phyloP scores from a whole-genome alignment of 768 basidiomycete species.

The Boletus eberwhitei region DNA sequence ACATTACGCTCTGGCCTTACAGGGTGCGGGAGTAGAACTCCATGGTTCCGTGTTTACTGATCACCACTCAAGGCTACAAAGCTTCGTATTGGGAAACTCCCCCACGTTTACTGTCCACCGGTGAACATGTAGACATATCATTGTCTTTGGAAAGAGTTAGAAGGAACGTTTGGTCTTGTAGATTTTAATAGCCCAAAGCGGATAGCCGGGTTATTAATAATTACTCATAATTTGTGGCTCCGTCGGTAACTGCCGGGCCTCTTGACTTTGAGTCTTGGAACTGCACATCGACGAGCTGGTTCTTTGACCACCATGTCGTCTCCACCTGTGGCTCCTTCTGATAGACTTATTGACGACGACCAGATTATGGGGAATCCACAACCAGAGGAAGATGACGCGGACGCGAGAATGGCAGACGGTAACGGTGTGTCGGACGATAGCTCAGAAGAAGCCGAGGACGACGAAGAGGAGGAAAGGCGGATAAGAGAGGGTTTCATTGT shows the following conservation, averaged over 20 bases:
- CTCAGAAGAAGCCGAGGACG: slow-evolving; percentile 87
- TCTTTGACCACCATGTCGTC: slow-evolving; percentile 52
- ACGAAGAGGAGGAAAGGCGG: slow-evolving; percentile 79
- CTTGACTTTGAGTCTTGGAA: slow-evolving; percentile 1
- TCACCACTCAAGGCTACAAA: not conserved
- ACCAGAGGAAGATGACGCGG: slow-evolving; percentile 54
- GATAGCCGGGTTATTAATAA: not conserved
- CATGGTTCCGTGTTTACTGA: not conserved
- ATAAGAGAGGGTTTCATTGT: slow-evolving; percentile 92
- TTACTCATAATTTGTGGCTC: slow-evolving; percentile 21
- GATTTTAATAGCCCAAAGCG: not conserved
- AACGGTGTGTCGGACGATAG: slow-evolving; percentile 64
- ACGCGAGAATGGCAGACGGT: slow-evolving; percentile 48
- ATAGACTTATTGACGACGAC: slow-evolving; percentile 41
- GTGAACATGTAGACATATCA: not conserved
- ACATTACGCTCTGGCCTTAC: slow-evolving; percentile 2
- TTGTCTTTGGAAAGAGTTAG: too few relatives aligned
- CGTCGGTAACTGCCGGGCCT: slow-evolving; percentile 24
- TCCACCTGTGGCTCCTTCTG: slow-evolving; percentile 38
- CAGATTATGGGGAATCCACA: slow-evolving; percentile 57
- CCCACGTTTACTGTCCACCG: not conserved
- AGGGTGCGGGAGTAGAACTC: not conserved
- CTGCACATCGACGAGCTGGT: slow-evolving; percentile 13
- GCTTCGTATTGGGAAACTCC: not conserved
- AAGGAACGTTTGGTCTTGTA: not conserved